Conservation (phyloP, 768 basidiomycete genomes). For the Clathrus columnatus region DNA sequence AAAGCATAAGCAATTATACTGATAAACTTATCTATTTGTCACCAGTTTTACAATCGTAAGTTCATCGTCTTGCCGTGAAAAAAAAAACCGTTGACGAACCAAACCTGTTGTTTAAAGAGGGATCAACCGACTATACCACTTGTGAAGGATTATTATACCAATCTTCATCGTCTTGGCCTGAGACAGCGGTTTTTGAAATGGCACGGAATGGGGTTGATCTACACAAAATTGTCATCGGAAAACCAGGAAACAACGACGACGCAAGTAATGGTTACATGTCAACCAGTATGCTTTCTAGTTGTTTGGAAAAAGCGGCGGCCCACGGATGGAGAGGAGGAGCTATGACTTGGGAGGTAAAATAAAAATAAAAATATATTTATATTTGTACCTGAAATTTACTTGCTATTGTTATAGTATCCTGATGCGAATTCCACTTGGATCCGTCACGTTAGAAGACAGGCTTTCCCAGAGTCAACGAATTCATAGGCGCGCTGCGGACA, state of each 20-base stretch:
- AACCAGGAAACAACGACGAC: slow-evolving; percentile 16
- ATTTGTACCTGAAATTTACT: neutral
- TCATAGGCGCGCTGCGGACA: too few species aligned
- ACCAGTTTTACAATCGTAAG: slow-evolving; percentile 36
- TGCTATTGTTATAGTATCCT: slow-evolving; percentile 7
- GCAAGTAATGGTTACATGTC: slow-evolving; percentile 26
- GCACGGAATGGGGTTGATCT: slow-evolving; percentile 23
- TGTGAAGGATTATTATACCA: slow-evolving; percentile 48
- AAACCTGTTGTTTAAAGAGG: slow-evolving; percentile 34
- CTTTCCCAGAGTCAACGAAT: neutral
- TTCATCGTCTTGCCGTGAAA: neutral
- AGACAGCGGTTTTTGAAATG: slow-evolving; percentile 48
- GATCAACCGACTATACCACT: slow-evolving; percentile 52
- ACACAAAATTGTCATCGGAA: slow-evolving; percentile 30
- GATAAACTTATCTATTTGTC: neutral
- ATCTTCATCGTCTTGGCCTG: slow-evolving; percentile 54
- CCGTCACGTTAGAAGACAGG: slow-evolving; percentile 7
- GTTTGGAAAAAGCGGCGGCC: slow-evolving; percentile 22
- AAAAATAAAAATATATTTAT: too few species aligned
- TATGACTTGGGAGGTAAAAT: slow-evolving; percentile 21
- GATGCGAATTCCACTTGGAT: slow-evolving; percentile 11
- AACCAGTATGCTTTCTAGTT: slow-evolving; percentile 18
- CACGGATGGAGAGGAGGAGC: slow-evolving; percentile 28
- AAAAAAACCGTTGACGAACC: neutral
- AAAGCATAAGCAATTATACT: slow-evolving; percentile 1